Percentiles rank a stretch among this genome's conserved stretches.
phyloP scores from a whole-genome alignment of 257 asterid species.

The Henckelia pumila region DNA sequence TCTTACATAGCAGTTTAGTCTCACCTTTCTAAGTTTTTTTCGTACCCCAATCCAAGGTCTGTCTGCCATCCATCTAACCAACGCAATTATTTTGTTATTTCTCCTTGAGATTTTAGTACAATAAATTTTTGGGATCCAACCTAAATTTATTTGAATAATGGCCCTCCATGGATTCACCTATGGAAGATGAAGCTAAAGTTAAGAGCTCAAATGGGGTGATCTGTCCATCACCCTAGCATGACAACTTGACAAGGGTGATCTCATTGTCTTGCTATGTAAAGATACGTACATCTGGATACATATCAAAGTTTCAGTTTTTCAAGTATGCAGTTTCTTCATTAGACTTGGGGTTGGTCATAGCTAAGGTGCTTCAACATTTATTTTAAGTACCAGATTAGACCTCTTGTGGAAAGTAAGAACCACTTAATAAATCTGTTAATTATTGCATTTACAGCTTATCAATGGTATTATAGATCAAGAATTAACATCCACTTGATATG shows the following conservation, averaged over 20 bases:
- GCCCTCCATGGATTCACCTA: background rate
- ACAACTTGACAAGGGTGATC: no score
- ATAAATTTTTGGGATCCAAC: no score
- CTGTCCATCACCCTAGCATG: background rate
- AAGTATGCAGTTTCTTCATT: background rate
- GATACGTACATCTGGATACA: background rate
- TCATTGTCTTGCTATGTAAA: background rate
- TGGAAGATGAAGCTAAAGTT: background rate
- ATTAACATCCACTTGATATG: background rate
- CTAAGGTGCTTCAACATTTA: background rate
- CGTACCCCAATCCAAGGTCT: background rate
- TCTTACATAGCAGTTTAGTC: background rate
- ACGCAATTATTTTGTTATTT: background rate
- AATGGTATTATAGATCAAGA: slow-evolving; percentile 7
- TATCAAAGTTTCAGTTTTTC: background rate
- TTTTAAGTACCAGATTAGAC: background rate
- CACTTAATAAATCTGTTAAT: background rate
- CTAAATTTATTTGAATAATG: background rate
- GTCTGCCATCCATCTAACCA: background rate
- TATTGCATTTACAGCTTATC: background rate
- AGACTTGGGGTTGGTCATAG: background rate
- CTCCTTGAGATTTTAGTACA: no score
- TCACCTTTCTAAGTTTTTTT: background rate
- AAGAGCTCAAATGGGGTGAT: background rate
- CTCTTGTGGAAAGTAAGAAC: background rate